Base-by-base conservation (phyloP, 208 protist genomes). In the Trypanosoma rangeli region DNA sequence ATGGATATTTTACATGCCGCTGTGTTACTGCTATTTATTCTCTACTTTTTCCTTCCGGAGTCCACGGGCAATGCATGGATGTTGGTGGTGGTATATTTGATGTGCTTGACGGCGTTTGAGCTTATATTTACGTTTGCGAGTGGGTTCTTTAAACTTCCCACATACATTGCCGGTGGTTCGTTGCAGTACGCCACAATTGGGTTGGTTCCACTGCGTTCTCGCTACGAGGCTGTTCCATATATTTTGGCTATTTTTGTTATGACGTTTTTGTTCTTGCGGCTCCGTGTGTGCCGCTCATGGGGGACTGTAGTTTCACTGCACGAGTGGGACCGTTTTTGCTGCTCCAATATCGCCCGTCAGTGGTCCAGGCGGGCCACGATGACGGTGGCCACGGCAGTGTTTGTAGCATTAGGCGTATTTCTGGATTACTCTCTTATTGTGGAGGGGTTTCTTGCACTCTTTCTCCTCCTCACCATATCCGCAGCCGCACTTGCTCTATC, bases 101-200 rank as follows among this genome's bases (percentile, higher is more conserved):
- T 71, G 57, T 31, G 65, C 20, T 54, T 77, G 3, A 35, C 72
- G 5, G 52, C 65, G 7, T 71, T 77, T 70, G 64, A 77, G 24
- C 64, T 77, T 56, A 7, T 77, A 26, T 77, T 77, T 60, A 70
- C 72, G 1, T 77, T 71, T 60, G 39, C 28, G 16, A 73, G 68
- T 58, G 42, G 66, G 22, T 73, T 73, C 24, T 46, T 73, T 49
- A 42, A 28, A 26, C 48, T 73, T 20, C 58, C 68, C 46, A 37
- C 16, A 10, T 73, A 73, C 52, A 33, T 73, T 35, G 22, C 20
- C 0, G 59, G 59, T 37, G 60, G 49, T 33, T 31, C 29, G 20
- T 15, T 75, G 7, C 37, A 62, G 22, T 68, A 62, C 29, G 60
- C 62, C 20, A 77, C 72, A 1, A 46, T 77, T 65, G 72, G 72